These are phyloP conservation scores for Cyberlindnera euphorbiiphila DNA, from an alignment of 805 yeast species.

Conservation along the genomic window DNA sequence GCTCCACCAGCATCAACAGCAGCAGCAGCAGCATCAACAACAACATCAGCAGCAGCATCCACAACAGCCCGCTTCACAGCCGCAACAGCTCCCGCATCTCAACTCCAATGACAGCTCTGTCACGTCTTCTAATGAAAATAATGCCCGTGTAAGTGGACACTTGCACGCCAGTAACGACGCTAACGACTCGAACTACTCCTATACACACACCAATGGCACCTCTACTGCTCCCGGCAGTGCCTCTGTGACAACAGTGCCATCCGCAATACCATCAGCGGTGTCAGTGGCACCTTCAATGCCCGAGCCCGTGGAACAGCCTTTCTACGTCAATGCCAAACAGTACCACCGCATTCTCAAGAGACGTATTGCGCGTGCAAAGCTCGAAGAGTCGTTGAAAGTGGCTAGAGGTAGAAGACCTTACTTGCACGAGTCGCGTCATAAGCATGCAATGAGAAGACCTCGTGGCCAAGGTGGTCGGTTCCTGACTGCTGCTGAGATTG, in stretches of 20 bases:
- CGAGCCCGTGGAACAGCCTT: conserved; percentile 69
- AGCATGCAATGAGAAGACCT: conserved; percentile 98
- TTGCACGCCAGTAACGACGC: conserved; percentile 5
- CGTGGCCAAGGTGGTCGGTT: conserved; percentile 99
- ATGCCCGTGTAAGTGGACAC: conserved; percentile 6
- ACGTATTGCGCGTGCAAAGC: conserved; percentile 86
- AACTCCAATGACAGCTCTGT: no score
- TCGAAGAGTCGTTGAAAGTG: conserved; percentile 83
- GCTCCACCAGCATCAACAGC: conserved; percentile 4
- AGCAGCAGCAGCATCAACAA: conserved; percentile 4
- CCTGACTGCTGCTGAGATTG: conserved; percentile 84
- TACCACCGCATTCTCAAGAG: conserved; percentile 92
- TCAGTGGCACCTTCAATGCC: no score
- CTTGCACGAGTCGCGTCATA: conserved; percentile 93
- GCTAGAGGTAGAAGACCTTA: conserved; percentile 92
- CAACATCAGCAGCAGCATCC: conserved; percentile 8
- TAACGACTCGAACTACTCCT: conserved; percentile 5
- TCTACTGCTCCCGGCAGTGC: neutral
- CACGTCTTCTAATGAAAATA: no score
- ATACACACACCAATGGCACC: conserved; percentile 1
- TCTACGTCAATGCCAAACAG: conserved; percentile 96
- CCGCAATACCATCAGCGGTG: conserved; percentile 4
- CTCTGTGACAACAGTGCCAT: no score
- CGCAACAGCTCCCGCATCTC: no score
- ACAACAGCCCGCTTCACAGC: no score